phyloP scores from a whole-genome alignment of 352 stramenopile genomes.

The Thraustochytrium sp. region DNA sequence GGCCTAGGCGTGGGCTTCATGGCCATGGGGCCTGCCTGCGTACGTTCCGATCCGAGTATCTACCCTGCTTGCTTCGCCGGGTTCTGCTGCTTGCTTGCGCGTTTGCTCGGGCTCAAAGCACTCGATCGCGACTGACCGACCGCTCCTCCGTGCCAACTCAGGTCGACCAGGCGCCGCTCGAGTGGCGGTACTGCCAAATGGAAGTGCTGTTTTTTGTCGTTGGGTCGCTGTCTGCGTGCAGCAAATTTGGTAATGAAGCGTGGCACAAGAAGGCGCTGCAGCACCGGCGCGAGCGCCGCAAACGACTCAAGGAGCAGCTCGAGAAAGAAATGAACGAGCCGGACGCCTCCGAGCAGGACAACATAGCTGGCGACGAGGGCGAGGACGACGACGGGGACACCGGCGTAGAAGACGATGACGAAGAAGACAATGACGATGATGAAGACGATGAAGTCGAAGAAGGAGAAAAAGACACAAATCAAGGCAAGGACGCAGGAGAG shows the following conservation, averaged over 20 bases:
- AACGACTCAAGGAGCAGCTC: background rate
- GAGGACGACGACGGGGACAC: background rate
- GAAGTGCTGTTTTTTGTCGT: background rate
- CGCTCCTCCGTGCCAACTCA: too few species aligned
- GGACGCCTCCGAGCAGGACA: too few species aligned
- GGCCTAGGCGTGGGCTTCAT: background rate
- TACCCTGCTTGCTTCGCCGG: too few species aligned
- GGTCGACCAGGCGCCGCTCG: background rate
- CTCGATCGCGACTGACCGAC: too few species aligned
- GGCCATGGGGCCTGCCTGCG: background rate
- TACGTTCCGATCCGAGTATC: background rate
- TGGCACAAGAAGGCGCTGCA: background rate
- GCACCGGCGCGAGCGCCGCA: background rate
- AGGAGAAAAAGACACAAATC: background rate
- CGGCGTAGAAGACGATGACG: background rate
- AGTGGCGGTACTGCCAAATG: background rate
- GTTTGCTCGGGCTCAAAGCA: too few species aligned
- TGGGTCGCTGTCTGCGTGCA: background rate
- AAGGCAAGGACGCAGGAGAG: background rate
- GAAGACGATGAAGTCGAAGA: background rate
- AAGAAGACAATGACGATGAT: background rate
- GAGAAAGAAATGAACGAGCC: background rate
- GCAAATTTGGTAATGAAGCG: slow-evolving; percentile 2
- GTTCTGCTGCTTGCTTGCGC: too few species aligned
- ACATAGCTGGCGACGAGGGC: background rate